Evolutionary conservation across 2,329 filamentous ascomycete genomes (phyloP), one percentile per base, ranked within the genome.

Genomic region (Aspergillus sp.): DNA sequence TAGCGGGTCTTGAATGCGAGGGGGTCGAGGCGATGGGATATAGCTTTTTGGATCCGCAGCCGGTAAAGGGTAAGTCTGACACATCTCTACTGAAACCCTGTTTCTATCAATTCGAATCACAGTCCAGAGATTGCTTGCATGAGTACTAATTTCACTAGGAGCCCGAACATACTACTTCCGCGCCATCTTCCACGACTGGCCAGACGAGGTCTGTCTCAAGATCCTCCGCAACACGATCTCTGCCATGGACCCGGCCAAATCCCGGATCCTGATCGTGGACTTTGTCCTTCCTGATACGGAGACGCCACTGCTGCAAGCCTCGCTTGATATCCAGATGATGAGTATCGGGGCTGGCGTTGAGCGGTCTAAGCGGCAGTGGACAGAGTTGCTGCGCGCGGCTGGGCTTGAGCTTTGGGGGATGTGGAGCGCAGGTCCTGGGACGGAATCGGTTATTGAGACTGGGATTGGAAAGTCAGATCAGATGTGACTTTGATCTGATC

Each of bases 311-410:
- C 60, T 71, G 39, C 68, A 68, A 35, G 62, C 69, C 2, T 66
- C 68, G 0, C 55, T 74, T 35, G 73, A 76, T 56, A 70, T 76
- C 44, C 67, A 72, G 55, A 76, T 75, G 73, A 75, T 76, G 73
- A 70, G 69, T 33, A 69, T 73, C 15, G 67, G 66, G 2, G 66
- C 72, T 1, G 73, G 73, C 0, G 64, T 69, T 2, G 73, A 75
- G 60, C 61, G 73, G 19, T 73, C 73, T 1, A 62, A 69, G 49
- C 59, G 55, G 7, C 69, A 76, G 51, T 75, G 72, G 73, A 60
- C 62, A 12, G 60, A 64, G 23, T 46, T 75, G 9, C 58, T 75
- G 17, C 39, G 62, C 2, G 60, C 52, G 11, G 70, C 63, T 11
- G 72, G 71, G 2, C 54, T 75, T 52, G 63, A 70, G 51, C 67